A percentile compares a stretch with the other conserved stretches of the same genome.
These are phyloP conservation scores for Chlamydomonas reinhardtii DNA, from an alignment of 163 green algal genomes.

Conservation along the genomic window DNA sequence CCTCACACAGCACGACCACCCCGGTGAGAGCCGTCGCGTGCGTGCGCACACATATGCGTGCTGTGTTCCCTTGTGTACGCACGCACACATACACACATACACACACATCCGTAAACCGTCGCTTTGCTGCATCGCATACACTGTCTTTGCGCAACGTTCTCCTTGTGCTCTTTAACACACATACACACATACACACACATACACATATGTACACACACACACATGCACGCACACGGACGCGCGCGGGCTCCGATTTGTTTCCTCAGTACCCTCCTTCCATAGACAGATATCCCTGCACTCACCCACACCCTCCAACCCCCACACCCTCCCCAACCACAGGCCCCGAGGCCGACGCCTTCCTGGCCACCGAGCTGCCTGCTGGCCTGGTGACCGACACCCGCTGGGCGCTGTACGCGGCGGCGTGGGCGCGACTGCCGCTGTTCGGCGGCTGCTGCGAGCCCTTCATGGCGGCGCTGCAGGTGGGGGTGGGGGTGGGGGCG, in stretches of 20 bases:
- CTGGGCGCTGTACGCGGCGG: not conserved
- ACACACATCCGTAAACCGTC: too few species aligned
- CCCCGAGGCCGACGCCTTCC: constrained; percentile 28
- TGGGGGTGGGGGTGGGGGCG: not conserved
- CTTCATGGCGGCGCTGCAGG: constrained; percentile 44
- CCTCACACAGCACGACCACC: constrained; percentile 29
- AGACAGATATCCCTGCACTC: too few species aligned
- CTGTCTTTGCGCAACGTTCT: too few species aligned
- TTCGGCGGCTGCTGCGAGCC: constrained; percentile 36
- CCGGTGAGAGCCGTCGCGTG: not conserved
- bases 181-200: too few species aligned
- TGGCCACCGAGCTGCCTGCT: constrained; percentile 10
- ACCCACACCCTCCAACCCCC: not conserved
- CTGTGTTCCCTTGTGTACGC: not conserved
- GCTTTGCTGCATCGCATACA: too few species aligned
- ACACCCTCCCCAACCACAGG: not conserved
- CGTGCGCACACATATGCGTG: not conserved
- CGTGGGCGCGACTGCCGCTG: constrained; percentile 11
- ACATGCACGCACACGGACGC: not conserved
- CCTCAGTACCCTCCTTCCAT: too few species aligned
- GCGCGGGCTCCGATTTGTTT: too few species aligned
- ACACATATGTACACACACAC: not conserved
- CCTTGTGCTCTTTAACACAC: too few species aligned
- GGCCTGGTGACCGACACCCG: constrained; percentile 38
- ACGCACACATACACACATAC: not conserved